Evolutionary conservation across 1,139 yeast genomes (phyloP).

Genomic region (Spencermartinsiella ligniputridi): DNA sequence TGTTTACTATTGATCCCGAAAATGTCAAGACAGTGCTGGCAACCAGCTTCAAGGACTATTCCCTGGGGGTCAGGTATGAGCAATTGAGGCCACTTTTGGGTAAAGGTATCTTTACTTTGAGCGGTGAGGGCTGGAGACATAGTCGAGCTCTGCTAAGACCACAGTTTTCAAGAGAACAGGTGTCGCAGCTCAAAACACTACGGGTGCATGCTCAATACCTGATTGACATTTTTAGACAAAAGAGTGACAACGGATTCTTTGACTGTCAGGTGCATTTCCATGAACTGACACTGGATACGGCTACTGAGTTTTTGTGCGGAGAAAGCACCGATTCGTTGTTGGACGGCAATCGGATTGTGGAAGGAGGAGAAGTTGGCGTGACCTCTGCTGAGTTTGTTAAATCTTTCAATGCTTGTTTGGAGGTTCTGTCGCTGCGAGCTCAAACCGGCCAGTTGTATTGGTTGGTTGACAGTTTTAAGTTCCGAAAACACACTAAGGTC

Average conservation of each 20-base stretch:
- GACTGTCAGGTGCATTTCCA: conserved; percentile 50
- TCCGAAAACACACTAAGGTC: conserved; percentile 27
- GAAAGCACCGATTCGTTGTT: conserved; percentile 30
- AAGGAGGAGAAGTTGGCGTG: not conserved
- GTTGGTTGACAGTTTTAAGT: conserved; percentile 23
- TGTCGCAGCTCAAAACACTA: conserved; percentile 45
- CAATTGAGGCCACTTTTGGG: conserved; percentile 45
- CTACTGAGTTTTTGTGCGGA: conserved; percentile 58
- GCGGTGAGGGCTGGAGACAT: conserved; percentile 55
- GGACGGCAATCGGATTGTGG: conserved; percentile 11
- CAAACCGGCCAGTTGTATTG: conserved; percentile 13
- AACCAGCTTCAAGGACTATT: conserved; percentile 46
- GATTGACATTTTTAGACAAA: conserved; percentile 8
- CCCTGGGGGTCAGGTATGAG: conserved; percentile 46
- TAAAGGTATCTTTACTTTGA: conserved; percentile 55
- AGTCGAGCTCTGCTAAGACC: conserved; percentile 56
- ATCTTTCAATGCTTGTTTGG: conserved; percentile 44
- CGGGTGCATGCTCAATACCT: conserved; percentile 29
- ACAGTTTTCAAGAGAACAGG: conserved; percentile 53
- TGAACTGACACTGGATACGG: conserved; percentile 51
- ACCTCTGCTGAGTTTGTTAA: conserved; percentile 35
- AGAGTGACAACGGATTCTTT: conserved; percentile 22
- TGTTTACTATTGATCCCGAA: conserved; percentile 45
- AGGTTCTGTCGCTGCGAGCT: conserved; percentile 10
- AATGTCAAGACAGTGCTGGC: conserved; percentile 35